Percentiles rank a stretch among this genome's conserved stretches.
These are phyloP conservation scores for Leishmania guyanensis DNA, from an alignment of 208 protist species.

Conservation along the genomic window DNA sequence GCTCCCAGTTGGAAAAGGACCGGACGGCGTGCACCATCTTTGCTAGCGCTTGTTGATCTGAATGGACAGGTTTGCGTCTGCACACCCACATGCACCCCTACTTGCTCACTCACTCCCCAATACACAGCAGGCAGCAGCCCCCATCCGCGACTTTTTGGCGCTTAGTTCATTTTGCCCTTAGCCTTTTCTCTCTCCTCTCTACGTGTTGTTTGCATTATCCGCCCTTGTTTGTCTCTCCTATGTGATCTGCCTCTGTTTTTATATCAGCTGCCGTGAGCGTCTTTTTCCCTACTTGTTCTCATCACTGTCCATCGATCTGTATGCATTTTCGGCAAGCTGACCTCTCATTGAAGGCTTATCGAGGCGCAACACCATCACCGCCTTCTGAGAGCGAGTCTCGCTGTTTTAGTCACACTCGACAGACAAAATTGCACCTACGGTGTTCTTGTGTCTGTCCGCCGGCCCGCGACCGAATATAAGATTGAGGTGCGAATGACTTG, in stretches of 20 bases:
- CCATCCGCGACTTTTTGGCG: background rate
- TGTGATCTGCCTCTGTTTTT: constrained; percentile 3
- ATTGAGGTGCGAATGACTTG: background rate
- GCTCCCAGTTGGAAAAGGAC: background rate
- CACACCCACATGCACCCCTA: background rate
- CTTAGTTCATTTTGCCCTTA: background rate
- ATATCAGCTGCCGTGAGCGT: background rate
- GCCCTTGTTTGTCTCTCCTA: background rate
- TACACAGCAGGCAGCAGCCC: background rate
- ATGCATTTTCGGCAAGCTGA: background rate
- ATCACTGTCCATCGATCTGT: background rate
- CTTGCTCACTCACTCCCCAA: background rate
- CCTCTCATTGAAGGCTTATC: background rate
- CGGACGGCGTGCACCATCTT: background rate
- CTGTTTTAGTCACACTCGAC: background rate
- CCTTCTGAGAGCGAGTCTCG: background rate
- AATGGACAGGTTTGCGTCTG: constrained; percentile 5
- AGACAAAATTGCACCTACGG: background rate
- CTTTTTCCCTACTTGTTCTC: background rate
- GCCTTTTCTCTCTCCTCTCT: background rate
- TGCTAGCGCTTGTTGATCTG: background rate
- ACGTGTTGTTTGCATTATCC: background rate
- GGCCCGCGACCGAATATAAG: background rate
- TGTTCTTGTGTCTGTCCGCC: no score
- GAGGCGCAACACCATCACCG: background rate